A percentile compares a stretch with the other conserved stretches of the same genome.
Conservation (phyloP, 2,329 filamentous ascomycete genomes). For the Aureobasidium sp. region DNA sequence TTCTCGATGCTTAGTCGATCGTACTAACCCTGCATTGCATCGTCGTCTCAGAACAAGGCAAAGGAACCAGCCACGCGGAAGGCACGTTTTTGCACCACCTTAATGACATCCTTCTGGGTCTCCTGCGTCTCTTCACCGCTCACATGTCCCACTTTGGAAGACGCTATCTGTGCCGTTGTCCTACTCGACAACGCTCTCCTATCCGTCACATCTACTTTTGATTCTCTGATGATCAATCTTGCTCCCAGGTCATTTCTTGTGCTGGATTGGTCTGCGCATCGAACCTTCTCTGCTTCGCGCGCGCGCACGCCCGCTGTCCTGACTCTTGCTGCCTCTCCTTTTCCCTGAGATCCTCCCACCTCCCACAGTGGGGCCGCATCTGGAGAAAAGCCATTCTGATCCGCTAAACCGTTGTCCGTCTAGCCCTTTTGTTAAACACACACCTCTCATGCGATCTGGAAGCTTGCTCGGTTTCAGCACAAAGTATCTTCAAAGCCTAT, state of each 20-base stretch:
- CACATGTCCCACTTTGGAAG: background rate
- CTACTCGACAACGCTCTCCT: background rate
- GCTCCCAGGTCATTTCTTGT: background rate
- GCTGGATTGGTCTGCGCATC: background rate
- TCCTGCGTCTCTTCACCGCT: background rate
- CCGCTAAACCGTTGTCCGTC: background rate
- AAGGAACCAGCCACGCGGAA: background rate
- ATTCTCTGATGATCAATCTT: background rate
- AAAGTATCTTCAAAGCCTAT: background rate
- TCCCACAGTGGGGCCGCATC: conserved; percentile 9
- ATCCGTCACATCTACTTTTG: background rate
- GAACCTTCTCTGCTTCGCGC: background rate
- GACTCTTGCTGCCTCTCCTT: conserved; percentile 2
- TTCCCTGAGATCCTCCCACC: background rate
- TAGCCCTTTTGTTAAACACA: background rate
- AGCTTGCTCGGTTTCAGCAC: background rate
- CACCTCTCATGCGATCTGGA: background rate
- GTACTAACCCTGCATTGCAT: background rate
- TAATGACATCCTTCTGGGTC: background rate
- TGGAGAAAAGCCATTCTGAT: background rate
- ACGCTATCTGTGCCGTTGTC: background rate
- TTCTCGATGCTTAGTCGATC: background rate
- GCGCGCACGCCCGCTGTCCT: background rate
- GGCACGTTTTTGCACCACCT: conserved; percentile 4
- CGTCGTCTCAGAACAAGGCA: background rate